A percentile compares a stretch with the other conserved stretches of the same genome.
Evolutionary conservation across 495 filamentous ascomycete genomes (phyloP).

Genomic region (Letharia columbiana): DNA sequence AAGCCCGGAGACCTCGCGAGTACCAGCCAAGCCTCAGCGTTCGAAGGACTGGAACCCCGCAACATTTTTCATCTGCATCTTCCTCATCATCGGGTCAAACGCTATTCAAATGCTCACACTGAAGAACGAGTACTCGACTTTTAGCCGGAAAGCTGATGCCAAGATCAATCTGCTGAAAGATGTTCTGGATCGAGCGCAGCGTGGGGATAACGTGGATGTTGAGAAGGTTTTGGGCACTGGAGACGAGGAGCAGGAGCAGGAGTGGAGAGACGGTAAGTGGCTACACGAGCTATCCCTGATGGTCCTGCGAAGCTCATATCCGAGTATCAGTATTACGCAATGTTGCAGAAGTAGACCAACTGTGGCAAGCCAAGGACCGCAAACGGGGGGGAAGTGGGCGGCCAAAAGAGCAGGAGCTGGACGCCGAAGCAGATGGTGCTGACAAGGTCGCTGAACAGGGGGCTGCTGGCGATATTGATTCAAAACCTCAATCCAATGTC

Average conservation of each 20-base stretch:
- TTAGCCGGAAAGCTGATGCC: conserved; percentile 65
- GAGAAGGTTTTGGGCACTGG: conserved; percentile 75
- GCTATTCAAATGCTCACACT: conserved; percentile 83
- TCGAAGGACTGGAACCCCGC: conserved; percentile 84
- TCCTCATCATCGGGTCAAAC: conserved; percentile 85
- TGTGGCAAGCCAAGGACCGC: conserved; percentile 43
- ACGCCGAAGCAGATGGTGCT: not conserved
- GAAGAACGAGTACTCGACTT: conserved; percentile 62
- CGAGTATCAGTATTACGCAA: conserved; percentile 57
- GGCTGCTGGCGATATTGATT: not conserved
- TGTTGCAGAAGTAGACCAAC: conserved; percentile 66
- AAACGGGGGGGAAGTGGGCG: conserved; percentile 29
- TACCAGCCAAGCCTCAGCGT: conserved; percentile 36
- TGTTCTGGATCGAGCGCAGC: conserved; percentile 72
- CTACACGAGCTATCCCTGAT: not conserved
- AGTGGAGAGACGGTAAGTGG: conserved; percentile 76
- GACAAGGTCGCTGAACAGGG: not conserved
- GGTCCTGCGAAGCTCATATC: conserved; percentile 11
- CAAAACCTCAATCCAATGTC: not conserved
- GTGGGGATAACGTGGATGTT: conserved; percentile 85
- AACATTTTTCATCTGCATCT: conserved; percentile 86
- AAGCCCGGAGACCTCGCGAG: conserved; percentile 24
- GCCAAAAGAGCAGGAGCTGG: conserved; percentile 22
- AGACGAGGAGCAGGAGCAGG: conserved; percentile 61
- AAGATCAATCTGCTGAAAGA: conserved; percentile 71